Base-by-base conservation (phyloP, 2,329 filamentous ascomycete species). In the Fusarium sp. region DNA sequence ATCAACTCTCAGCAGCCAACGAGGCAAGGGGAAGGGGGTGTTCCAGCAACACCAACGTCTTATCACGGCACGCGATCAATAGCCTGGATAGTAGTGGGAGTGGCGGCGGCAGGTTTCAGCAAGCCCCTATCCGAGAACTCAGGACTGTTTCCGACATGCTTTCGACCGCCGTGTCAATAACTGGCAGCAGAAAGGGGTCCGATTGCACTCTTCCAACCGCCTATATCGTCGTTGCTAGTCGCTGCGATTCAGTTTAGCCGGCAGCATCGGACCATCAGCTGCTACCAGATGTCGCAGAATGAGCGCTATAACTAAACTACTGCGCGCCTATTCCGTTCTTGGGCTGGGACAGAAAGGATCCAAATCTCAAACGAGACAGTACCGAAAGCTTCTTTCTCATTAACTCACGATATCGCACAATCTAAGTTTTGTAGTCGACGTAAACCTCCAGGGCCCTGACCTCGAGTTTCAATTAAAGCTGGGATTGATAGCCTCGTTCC, bases 31-130 rank as follows among this genome's bases (percentile, higher is more conserved):
- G 34, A 44, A 49, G 56, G 36, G 42, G 34, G 58, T 28, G 6
- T 22, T 49, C 45, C 42, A 38, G 22, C 25, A 41, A 48, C 51
- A 32, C 50, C 52, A 50, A 51, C 22, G 35, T 28, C 22, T 50
- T 12, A 40, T 32, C 42, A 40, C 60, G 55, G 63, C 63, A 68
- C 65, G 55, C 62, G 59, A 68, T 67, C 65, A 58, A 68, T 67
- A 62, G 62, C 54, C 45, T 57, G 48, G 26, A 52, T 48, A 34
- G 60, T 42, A 48, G 13, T 31, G 47, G 43, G 29, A 45, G 45
- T 45, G 19, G 32, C 45, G 35, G 26, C 36, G 22, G 35, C 35
- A 53, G n/a, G 13, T 46, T 42, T 34, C 28, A 31, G 35, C 26
- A 34, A 49, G 25, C 62, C 64, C 47, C 42, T 64, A 61, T 66